Evolutionary conservation across 2,329 filamentous ascomycete species (phyloP).

Genomic region (Arthrinium phaeospermum): DNA sequence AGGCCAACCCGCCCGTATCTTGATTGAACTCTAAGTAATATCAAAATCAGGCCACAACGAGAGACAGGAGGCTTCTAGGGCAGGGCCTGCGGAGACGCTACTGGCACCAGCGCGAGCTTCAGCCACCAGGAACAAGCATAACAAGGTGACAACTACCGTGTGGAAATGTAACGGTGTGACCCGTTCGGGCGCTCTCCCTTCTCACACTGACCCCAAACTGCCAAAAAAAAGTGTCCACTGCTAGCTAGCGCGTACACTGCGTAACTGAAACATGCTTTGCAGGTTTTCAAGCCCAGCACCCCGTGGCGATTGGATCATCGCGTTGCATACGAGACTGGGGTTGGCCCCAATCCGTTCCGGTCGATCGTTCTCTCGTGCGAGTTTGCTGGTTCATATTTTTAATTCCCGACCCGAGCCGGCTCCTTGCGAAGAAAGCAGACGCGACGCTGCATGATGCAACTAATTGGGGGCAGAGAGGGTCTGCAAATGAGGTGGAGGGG

Average conservation of each 20-base stretch:
- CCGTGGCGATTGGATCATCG: background rate
- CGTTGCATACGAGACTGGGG: background rate
- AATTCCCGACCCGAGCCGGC: background rate
- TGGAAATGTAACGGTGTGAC: too few relatives aligned
- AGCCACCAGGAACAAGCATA: background rate
- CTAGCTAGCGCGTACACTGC: too few relatives aligned
- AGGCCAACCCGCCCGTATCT: background rate
- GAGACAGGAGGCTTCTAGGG: background rate
- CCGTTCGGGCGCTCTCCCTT: too few relatives aligned
- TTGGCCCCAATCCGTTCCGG: background rate
- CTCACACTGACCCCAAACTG: too few relatives aligned
- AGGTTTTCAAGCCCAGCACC: background rate
- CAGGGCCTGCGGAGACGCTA: background rate
- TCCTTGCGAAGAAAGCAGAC: background rate
- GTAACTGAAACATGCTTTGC: background rate
- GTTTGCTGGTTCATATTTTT: background rate
- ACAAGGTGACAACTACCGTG: too few relatives aligned
- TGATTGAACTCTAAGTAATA: background rate
- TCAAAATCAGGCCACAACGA: background rate
- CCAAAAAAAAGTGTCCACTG: too few relatives aligned
- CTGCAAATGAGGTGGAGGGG: background rate
- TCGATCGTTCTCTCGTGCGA: background rate
- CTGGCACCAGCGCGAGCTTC: background rate
- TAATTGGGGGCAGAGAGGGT: background rate
- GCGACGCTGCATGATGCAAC: background rate